phyloP scores from a whole-genome alignment of 345 rosid genomes.

The Cardamine resedifolia region DNA sequence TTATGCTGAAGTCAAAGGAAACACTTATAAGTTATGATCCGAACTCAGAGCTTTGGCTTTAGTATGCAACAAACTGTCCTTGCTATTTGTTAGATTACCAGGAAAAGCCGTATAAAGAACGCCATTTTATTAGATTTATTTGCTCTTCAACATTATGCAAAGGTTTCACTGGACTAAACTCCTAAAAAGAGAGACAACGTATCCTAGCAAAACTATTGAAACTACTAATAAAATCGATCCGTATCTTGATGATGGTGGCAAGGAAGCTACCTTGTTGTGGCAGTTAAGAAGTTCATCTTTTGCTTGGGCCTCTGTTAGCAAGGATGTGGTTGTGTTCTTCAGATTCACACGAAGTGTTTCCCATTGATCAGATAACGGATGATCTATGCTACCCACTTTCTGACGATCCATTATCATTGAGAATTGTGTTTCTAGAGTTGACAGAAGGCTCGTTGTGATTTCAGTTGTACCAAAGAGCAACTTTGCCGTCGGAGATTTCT shows the following conservation, averaged over 20 bases:
- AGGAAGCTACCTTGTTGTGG: slow-evolving; percentile 75
- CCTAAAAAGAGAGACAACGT: slow-evolving; percentile 39
- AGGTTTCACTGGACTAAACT: slow-evolving; percentile 36
- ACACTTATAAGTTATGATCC: not conserved
- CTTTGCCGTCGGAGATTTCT: slow-evolving; percentile 51
- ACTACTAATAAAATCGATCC: slow-evolving; percentile 45
- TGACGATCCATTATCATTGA: slow-evolving; percentile 37
- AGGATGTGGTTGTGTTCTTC: slow-evolving; percentile 41
- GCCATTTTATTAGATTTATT: slow-evolving; percentile 10
- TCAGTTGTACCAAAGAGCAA: slow-evolving; percentile 54
- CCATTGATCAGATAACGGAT: slow-evolving; percentile 45
- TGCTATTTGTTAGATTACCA: not conserved
- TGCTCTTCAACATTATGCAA: slow-evolving; percentile 8
- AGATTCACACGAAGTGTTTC: slow-evolving; percentile 50
- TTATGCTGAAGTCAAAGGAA: not conserved
- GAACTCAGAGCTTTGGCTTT: not conserved
- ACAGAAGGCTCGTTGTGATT: slow-evolving; percentile 57
- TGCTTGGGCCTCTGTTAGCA: slow-evolving; percentile 48
- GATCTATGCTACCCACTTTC: slow-evolving; percentile 15
- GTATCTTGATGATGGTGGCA: slow-evolving; percentile 54
- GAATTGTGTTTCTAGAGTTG: slow-evolving; percentile 58
- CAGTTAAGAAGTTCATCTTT: slow-evolving; percentile 37
- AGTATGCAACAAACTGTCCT: not conserved
- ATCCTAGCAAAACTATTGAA: slow-evolving; percentile 50
- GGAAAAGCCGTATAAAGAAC: not conserved